Percentiles rank a stretch among this genome's conserved stretches.
phyloP scores from a whole-genome alignment of 2,329 filamentous ascomycete genomes.

The Botryosphaeria dothidea region DNA sequence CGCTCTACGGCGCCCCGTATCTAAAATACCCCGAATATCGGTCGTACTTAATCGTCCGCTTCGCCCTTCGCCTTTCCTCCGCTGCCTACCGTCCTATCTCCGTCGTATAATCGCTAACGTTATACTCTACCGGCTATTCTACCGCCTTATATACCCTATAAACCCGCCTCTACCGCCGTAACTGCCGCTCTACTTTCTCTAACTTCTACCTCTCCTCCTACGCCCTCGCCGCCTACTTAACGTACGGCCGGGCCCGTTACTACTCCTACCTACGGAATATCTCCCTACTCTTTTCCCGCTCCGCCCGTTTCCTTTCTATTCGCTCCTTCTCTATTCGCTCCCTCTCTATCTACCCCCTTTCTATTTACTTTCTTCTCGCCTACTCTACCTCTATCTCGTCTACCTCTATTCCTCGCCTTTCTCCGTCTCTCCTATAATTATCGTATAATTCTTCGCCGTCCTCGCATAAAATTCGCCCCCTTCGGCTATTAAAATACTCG shows the following conservation, averaged over 20 bases:
- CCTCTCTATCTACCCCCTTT: no score
- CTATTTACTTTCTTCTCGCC: background rate
- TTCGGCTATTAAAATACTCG: background rate
- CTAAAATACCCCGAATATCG: background rate
- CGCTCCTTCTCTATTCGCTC: background rate
- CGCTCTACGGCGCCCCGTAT: background rate
- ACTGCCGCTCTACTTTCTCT: background rate
- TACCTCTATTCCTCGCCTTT: no score
- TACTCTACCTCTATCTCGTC: no score
- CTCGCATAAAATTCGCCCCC: background rate
- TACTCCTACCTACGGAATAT: background rate
- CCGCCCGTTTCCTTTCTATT: background rate
- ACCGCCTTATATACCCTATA: background rate
- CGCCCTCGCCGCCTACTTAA: background rate
- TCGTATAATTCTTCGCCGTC: no score
- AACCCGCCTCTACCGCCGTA: background rate
- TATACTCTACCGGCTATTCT: background rate
- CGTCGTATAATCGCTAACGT: background rate
- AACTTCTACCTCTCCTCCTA: background rate
- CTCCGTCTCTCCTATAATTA: no score
- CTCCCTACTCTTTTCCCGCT: background rate
- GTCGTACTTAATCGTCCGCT: background rate
- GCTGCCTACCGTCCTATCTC: background rate
- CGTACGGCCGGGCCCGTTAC: background rate
- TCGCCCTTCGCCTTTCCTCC: background rate